A percentile compares a stretch with the other conserved stretches of the same genome.
Conservation (phyloP, 2,329 filamentous ascomycete genomes). For the Stachybotrys elegans region DNA sequence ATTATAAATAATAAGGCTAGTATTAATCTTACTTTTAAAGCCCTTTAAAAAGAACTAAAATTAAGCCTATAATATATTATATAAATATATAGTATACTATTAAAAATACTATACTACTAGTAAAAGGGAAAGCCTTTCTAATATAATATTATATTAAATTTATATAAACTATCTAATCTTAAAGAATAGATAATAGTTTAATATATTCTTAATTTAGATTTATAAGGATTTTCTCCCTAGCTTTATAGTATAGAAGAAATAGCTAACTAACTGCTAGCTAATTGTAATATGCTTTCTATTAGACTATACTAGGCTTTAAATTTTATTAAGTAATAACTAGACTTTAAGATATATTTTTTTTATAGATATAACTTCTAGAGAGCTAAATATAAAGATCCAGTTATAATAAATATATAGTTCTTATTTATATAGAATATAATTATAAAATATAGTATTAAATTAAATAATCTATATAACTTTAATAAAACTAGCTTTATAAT, state of each 20-base stretch:
- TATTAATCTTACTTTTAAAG: background rate
- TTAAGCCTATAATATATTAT: background rate
- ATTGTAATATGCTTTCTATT: background rate
- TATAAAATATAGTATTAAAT: background rate
- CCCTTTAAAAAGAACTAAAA: slow-evolving; percentile 1
- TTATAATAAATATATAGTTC: background rate
- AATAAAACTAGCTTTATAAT: background rate
- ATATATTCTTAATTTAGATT: background rate
- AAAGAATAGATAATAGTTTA: background rate
- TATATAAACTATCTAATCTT: background rate
- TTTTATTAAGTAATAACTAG: background rate
- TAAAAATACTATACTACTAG: no score
- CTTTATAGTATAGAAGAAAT: background rate
- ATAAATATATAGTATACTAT: background rate
- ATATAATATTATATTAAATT: background rate
- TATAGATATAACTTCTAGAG: background rate
- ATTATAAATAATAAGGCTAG: background rate
- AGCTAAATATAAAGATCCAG: background rate
- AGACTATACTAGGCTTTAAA: background rate
- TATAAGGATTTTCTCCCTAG: background rate
- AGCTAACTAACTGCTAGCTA: background rate
- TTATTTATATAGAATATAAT: background rate
- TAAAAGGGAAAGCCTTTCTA: no score
- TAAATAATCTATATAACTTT: background rate
- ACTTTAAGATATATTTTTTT: background rate